Evolutionary conservation across 495 filamentous ascomycete species (phyloP), one percentile per base, ranked within the genome.

Genomic region (Aspergillus homomorphus): DNA sequence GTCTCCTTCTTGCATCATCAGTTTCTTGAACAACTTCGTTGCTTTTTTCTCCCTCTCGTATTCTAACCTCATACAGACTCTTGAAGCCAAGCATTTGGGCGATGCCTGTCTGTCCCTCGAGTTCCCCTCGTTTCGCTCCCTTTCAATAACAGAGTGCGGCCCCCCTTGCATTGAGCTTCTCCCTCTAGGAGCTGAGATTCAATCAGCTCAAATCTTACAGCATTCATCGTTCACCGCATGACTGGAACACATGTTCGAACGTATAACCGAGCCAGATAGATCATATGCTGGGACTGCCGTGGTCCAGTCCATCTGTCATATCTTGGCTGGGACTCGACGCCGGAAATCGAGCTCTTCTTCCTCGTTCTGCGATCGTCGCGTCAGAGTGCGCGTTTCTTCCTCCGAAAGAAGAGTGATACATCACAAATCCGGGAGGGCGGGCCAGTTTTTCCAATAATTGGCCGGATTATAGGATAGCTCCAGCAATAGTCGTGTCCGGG

Each of bases 61-160:
- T 30, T 20, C 38, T 45, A 16, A 23, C 6, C 15, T 14, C 33
- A 38, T 38, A 38, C 33, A 38, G 12, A 38, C 6, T 38, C 33
- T 14, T 2, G 15, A 12, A 12, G 33, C 33, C 12, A 38, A 38
- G 48, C 24, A 30, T 28, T 23, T n/a, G 28, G 48, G 7, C 22
- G 14, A 16, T 16, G 24, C 30, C 33, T 10, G 15, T 38, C n/a
- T 20, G 15, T 22, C 18, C 10, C 45, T 21, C 16, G 18, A 28
- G 3, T 54, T 62, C 61, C 38, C 61, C 54, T 63, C 61, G 53
- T 63, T 63, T 60, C 54, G 51, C 54, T 60, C 63, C 59, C 57
- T 55, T 38, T 38, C 45, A 43, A 53, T 42, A 53, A 51, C n/a
- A 18, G 12, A 44, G 2, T 33, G n/a, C n/a, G n/a, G n/a, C 16